A percentile compares a stretch with the other conserved stretches of the same genome.
phyloP scores from a whole-genome alignment of 2,329 filamentous ascomycete species.

The Penicillium capsulatum region DNA sequence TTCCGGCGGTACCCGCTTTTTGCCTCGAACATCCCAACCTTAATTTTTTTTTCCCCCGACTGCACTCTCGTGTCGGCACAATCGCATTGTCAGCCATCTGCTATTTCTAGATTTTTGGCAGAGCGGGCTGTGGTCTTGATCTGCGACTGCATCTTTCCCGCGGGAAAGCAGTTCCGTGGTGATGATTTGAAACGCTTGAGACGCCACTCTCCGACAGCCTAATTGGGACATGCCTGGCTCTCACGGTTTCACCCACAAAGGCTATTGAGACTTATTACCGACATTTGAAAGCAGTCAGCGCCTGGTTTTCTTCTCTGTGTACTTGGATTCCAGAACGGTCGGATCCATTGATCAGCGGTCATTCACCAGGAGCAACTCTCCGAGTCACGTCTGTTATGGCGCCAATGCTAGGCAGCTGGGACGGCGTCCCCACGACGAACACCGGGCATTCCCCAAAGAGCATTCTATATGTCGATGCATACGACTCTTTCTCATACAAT shows the following conservation, averaged over 20 bases:
- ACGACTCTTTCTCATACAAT: conserved; percentile 96
- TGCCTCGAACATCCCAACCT: conserved; percentile 18
- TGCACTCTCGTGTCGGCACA: conserved; percentile 3
- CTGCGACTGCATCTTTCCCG: too few relatives aligned
- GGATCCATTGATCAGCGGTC: too few relatives aligned
- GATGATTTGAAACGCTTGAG: not conserved
- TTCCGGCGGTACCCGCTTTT: conserved; percentile 27
- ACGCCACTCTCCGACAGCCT: conserved; percentile 7
- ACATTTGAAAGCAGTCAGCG: too few relatives aligned
- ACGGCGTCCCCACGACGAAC: conserved; percentile 3
- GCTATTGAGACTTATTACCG: too few relatives aligned
- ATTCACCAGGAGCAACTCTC: too few relatives aligned
- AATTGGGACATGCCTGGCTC: conserved; percentile 8
- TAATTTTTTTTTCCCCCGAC: conserved; percentile 15
- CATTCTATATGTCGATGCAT: conserved; percentile 89
- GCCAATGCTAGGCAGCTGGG: conserved; percentile 30
- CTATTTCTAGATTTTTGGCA: not conserved
- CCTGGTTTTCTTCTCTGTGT: not conserved
- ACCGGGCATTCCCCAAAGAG: conserved; percentile 16
- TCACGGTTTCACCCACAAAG: too few relatives aligned
- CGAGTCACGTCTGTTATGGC: too few relatives aligned
- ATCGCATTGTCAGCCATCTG: conserved; percentile 5
- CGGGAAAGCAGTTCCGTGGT: conserved; percentile 1
- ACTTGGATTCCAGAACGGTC: not conserved
- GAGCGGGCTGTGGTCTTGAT: too few relatives aligned